Conservation (phyloP, 139 green algal species). For the Axilococcus clingmanii region DNA sequence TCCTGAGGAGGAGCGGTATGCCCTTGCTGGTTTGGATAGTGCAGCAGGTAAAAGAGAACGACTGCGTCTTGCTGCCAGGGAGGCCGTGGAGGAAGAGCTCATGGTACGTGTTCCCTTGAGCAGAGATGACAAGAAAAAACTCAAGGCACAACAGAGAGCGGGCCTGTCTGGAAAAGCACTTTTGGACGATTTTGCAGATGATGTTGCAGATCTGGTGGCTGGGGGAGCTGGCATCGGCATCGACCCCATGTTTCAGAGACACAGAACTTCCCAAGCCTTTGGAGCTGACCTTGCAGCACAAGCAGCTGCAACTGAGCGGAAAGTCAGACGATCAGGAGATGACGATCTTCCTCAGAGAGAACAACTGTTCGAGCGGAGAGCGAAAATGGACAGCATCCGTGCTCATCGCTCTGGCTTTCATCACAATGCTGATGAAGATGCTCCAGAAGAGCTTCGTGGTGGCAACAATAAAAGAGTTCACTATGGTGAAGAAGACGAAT, state of each 20-base stretch:
- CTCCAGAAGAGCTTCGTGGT: not conserved
- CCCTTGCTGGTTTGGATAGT: slow-evolving; percentile 22
- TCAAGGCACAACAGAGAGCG: slow-evolving; percentile 42
- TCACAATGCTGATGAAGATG: slow-evolving; percentile 19
- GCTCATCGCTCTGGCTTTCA: too few species aligned
- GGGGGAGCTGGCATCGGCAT: slow-evolving; percentile 17
- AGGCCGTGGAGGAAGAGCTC: slow-evolving; percentile 80
- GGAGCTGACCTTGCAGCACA: slow-evolving; percentile 45
- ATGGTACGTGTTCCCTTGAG: slow-evolving; percentile 75
- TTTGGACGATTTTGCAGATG: slow-evolving; percentile 89
- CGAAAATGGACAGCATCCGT: slow-evolving; percentile 49
- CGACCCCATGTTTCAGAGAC: slow-evolving; percentile 36
- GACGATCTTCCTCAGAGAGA: slow-evolving; percentile 47
- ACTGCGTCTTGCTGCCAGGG: slow-evolving; percentile 58
- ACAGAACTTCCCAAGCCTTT: slow-evolving; percentile 49
- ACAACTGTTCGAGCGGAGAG: slow-evolving; percentile 61
- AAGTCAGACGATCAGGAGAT: slow-evolving; percentile 42
- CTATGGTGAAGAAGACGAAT: slow-evolving; percentile 55
- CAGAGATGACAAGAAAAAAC: slow-evolving; percentile 67
- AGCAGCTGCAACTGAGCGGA: slow-evolving; percentile 9
- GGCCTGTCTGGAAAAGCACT: slow-evolving; percentile 39
- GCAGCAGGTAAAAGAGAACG: slow-evolving; percentile 39
- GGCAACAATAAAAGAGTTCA: slow-evolving; percentile 4
- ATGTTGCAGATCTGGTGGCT: slow-evolving; percentile 74
- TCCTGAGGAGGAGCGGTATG: slow-evolving; percentile 65